Conservation (phyloP, 2,329 filamentous ascomycete genomes). For the Fonsecaea multimorphosa region DNA sequence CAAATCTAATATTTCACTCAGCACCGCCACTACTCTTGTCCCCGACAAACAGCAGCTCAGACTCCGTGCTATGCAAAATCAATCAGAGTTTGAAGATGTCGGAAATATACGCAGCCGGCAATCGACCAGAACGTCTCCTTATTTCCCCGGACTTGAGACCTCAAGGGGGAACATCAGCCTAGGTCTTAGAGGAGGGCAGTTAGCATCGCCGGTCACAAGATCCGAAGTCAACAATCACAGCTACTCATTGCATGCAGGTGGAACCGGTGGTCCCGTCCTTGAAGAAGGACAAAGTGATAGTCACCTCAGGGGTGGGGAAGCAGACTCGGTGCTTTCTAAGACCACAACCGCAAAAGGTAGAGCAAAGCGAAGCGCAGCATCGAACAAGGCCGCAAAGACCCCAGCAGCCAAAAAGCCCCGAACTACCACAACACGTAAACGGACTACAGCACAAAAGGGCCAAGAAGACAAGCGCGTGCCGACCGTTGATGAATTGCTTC, state of each 20-base stretch:
- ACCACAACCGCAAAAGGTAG: slow-evolving; percentile 16
- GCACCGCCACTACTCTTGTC: slow-evolving; percentile 31
- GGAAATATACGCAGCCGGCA: not conserved
- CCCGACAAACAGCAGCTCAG: slow-evolving; percentile 1
- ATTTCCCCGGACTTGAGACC: not conserved
- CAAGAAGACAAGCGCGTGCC: slow-evolving; percentile 27
- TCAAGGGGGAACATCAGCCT: not conserved
- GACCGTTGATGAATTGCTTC: slow-evolving; percentile 31
- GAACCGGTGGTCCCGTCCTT: not conserved
- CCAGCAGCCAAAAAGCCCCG: slow-evolving; percentile 28
- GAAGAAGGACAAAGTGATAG: not conserved
- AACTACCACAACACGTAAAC: slow-evolving; percentile 19
- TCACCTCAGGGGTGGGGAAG: not conserved
- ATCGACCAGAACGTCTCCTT: not conserved
- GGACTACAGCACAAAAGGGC: slow-evolving; percentile 7
- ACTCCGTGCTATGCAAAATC: not conserved
- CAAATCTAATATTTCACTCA: slow-evolving; percentile 28
- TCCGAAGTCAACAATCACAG: not conserved
- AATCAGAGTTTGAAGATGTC: not conserved
- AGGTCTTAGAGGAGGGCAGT: not conserved
- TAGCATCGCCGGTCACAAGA: not conserved
- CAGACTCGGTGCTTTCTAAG: not conserved
- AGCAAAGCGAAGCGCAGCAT: slow-evolving; percentile 20
- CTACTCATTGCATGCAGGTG: not conserved
- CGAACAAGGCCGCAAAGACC: slow-evolving; percentile 17